phyloP scores from a whole-genome alignment of 1,139 yeast species.

The Candida mesenterica region DNA sequence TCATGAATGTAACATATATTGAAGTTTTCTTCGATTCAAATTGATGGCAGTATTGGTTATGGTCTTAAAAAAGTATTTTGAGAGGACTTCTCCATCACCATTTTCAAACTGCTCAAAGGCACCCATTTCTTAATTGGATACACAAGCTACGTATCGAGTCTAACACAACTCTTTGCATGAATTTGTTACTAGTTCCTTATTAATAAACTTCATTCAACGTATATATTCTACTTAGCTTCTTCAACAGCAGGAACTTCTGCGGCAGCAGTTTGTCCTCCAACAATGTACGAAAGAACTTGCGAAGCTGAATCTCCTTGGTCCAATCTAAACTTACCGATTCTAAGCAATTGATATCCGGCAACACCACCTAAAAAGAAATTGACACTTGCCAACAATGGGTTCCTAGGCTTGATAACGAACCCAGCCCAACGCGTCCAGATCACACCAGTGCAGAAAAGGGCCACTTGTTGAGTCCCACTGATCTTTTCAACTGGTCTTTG shows the following conservation, averaged over 20 bases:
- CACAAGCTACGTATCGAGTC: no score
- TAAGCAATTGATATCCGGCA: slow-evolving; percentile 77
- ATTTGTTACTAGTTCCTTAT: no score
- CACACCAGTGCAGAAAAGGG: slow-evolving; percentile 86
- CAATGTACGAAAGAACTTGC: slow-evolving; percentile 57
- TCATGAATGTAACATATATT: no score
- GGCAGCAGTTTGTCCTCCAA: slow-evolving; percentile 42
- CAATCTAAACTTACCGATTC: slow-evolving; percentile 66
- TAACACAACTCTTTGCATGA: no score
- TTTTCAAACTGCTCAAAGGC: no score
- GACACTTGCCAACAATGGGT: slow-evolving; percentile 83
- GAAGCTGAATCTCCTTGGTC: slow-evolving; percentile 46
- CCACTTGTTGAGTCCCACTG: slow-evolving; percentile 89
- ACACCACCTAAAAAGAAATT: slow-evolving; percentile 91
- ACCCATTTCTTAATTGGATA: no score
- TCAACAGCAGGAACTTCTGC: slow-evolving; percentile 2
- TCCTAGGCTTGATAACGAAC: slow-evolving; percentile 86
- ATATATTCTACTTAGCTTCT: slow-evolving; percentile 1
- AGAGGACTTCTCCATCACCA: no score
- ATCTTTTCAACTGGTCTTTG: slow-evolving; percentile 89
- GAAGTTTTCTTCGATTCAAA: no score
- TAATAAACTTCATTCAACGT: no score
- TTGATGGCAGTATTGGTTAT: no score
- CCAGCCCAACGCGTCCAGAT: slow-evolving; percentile 99
- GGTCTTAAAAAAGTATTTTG: no score